Percentiles rank a stretch among this genome's conserved stretches.
These are phyloP conservation scores for Tarenaya hassleriana DNA, from an alignment of 345 rosid genomes.

Conservation along the genomic window DNA sequence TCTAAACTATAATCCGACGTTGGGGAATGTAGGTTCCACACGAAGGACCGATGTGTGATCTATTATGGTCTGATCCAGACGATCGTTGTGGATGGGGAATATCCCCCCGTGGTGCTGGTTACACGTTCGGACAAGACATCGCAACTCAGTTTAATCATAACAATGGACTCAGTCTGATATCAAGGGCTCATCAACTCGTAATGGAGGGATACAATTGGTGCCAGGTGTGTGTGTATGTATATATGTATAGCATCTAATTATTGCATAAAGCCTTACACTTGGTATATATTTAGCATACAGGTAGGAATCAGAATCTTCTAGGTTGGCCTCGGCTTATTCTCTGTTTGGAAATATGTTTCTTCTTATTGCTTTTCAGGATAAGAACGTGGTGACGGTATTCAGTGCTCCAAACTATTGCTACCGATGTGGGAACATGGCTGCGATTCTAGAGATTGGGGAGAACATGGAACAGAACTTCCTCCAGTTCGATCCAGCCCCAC, in stretches of 20 bases:
- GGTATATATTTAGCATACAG: not conserved
- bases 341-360: conserved; percentile 2
- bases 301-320: too few relatives aligned
- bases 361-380: conserved; percentile 20
- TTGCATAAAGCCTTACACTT: not conserved
- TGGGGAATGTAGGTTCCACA: conserved; percentile 73
- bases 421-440: conserved; percentile 38
- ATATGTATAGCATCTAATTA: not conserved
- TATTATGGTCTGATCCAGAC: conserved; percentile 98
- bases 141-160: conserved; percentile 80
- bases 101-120: conserved; percentile 99
- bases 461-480: conserved; percentile 34
- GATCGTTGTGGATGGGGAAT: conserved; percentile 99
- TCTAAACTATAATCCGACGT: not conserved
- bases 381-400: conserved; percentile 34
- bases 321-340: too few relatives aligned
- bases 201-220: conserved; percentile 38
- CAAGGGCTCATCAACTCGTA: conserved; percentile 44
- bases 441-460: conserved; percentile 33
- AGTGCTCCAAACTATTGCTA: conserved; percentile 39
- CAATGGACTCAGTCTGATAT: conserved; percentile 82
- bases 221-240: conserved; percentile 18
- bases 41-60: conserved; percentile 99
- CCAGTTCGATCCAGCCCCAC: conserved; percentile 35
- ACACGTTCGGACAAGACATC: conserved; percentile 97